phyloP scores from a whole-genome alignment of 352 stramenopile genomes.

The Elongisporangium undulatum region DNA sequence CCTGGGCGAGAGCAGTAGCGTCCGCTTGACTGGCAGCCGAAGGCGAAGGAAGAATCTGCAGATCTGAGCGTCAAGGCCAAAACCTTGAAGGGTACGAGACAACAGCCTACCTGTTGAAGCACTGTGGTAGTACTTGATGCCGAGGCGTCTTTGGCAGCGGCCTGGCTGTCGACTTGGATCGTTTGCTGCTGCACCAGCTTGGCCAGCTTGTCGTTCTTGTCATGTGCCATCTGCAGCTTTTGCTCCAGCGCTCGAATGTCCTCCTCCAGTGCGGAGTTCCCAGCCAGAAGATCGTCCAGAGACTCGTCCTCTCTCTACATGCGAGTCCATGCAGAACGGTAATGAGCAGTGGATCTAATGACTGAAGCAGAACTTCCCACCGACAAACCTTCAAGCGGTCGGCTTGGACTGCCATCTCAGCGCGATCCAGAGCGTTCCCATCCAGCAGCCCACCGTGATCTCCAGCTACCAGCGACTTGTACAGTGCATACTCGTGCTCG shows the following conservation, averaged over 20 bases:
- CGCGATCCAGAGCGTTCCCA: constrained; percentile 15
- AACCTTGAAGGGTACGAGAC: too few relatives aligned
- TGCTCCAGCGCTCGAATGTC: constrained; percentile 26
- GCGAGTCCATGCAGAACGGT: neutral
- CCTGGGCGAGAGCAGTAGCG: neutral
- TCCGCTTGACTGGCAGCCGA: neutral
- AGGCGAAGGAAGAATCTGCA: neutral
- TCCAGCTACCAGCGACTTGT: constrained; percentile 13
- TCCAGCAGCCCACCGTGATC: constrained; percentile 7
- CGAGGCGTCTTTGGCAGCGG: constrained; percentile 2
- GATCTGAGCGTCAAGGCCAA: too few relatives aligned
- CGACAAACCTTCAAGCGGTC: constrained; percentile 6
- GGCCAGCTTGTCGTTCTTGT: constrained; percentile 20
- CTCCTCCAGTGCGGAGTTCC: constrained; percentile 17
- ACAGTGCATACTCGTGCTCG: constrained; percentile 23
- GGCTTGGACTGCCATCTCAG: constrained; percentile 12
- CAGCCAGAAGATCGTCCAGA: constrained; percentile 16
- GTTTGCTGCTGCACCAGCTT: constrained; percentile 20
- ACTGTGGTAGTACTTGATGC: constrained; percentile 7
- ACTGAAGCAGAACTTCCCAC: too few relatives aligned
- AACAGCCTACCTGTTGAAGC: constrained; percentile 16
- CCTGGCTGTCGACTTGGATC: constrained; percentile 5
- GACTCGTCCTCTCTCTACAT: constrained; percentile 12
- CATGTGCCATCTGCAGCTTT: constrained; percentile 14
- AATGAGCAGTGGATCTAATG: too few relatives aligned